Percentiles rank a stretch among this genome's conserved stretches.
phyloP scores from a whole-genome alignment of 352 stramenopile genomes.

The Phytophthora rubi region DNA sequence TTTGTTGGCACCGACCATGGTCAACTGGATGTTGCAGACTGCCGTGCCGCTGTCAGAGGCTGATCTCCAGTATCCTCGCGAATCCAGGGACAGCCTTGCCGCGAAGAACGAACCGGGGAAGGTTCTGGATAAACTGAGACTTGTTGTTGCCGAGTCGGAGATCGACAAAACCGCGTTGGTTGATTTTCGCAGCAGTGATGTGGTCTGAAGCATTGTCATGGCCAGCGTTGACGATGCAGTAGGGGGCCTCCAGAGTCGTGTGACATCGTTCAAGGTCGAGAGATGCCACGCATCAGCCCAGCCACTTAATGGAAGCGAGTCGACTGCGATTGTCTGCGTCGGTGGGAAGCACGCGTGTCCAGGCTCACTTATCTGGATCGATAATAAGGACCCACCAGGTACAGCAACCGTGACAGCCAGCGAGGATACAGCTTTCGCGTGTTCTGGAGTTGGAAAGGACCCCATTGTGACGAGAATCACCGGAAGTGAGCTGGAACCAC shows the following conservation, averaged over 20 bases:
- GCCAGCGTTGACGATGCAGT: constrained; percentile 15
- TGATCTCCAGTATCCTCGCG: constrained; percentile 49
- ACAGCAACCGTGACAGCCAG: constrained; percentile 33
- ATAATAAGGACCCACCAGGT: constrained; percentile 36
- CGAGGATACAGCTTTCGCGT: constrained; percentile 12
- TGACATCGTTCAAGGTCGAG: constrained; percentile 40
- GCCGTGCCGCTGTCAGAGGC: constrained; percentile 3
- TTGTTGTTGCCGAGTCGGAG: constrained; percentile 17
- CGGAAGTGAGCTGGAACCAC: constrained; percentile 36
- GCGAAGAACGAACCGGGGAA: constrained; percentile 50
- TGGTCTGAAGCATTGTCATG: constrained; percentile 30
- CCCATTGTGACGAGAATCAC: constrained; percentile 36
- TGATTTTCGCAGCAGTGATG: constrained; percentile 44
- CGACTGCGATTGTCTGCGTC: constrained; percentile 11
- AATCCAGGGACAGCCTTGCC: constrained; percentile 44
- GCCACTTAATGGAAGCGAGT: constrained; percentile 47
- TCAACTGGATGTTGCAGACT: constrained; percentile 37
- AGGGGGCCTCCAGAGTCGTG: constrained; percentile 34
- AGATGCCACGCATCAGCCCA: constrained; percentile 61
- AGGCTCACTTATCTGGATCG: constrained; percentile 38
- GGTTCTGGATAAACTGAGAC: constrained; percentile 30
- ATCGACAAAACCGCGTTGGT: constrained; percentile 51
- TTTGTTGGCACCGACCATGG: constrained; percentile 34
- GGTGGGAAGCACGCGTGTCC: constrained; percentile 42
- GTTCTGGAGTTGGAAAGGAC: constrained; percentile 21